Base-by-base conservation (phyloP, 2,329 filamentous ascomycete species). In the Claviceps digitariae region DNA sequence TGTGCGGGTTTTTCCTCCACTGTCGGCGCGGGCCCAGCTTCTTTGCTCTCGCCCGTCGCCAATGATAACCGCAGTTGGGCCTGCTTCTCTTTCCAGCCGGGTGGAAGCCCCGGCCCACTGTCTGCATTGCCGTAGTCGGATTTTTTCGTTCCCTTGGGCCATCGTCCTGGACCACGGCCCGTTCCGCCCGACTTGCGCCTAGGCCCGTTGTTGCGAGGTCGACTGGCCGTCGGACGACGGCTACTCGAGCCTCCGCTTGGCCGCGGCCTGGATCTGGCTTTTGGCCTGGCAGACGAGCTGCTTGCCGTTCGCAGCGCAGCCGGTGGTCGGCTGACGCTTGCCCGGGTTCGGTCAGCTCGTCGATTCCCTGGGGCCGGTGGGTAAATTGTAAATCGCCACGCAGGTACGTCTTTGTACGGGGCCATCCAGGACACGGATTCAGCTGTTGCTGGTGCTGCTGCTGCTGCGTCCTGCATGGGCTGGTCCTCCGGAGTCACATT, bases 381-480 rank as follows among this genome's bases (percentile, higher is more conserved):
- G 61, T 87, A 91, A 43, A 93, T 81, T 60, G 90, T 84, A 65
- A 89, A 94, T 36, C 87, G 79, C 1, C 74, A 81, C 0, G 82
- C 73, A 2, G 86, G 86, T 27, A 93, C 85, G 48, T 72, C 67
- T 15, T 69, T 69, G 61, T 82, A 82, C 2, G 71, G 63, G 3
- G 64, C 60, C 12, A 65, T 62, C 78, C 78, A 82, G 43, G 68
- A 62, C 8, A 66, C 63, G 8, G 50, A 43, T 27, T 67, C 64
- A 1, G 54, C 57, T 2, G 17, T n/a, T 21, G 23, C 15, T 7
- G 27, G 6, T 29, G 27, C 4, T 2, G 17, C 20, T 21, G 23
- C 15, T 7, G 60, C 57, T 12, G 57, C 61, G 36, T 67, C 62
- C 27, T 60, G 56, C 60, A 63, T 64, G 15, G 56, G 52, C 17